Evolutionary conservation across 2,329 filamentous ascomycete genomes (phyloP).

Genomic region (Trichophyton schoenleinii): DNA sequence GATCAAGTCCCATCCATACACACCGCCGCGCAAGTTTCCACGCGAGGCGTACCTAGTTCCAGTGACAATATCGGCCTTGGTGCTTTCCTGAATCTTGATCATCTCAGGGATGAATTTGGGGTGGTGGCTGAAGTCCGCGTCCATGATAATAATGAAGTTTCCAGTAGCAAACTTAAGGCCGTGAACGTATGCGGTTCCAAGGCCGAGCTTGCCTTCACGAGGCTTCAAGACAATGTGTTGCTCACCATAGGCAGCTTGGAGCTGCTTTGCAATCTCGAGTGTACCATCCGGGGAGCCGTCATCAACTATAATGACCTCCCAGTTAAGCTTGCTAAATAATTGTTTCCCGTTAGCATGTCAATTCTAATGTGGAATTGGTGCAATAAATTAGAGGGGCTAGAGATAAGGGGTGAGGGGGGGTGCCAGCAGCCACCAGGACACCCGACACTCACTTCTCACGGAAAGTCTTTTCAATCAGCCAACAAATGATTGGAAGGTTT

Average conservation of each 20-base stretch:
- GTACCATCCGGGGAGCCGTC: slow-evolving; percentile 96
- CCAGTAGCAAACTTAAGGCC: slow-evolving; percentile 80
- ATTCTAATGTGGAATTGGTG: background rate
- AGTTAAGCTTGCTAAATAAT: slow-evolving; percentile 64
- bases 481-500: slow-evolving; percentile 91
- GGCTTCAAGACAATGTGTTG: slow-evolving; percentile 72
- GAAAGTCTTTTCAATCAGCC: slow-evolving; percentile 87
- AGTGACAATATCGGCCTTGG: slow-evolving; percentile 89
- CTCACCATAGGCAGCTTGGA: slow-evolving; percentile 67
- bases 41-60: slow-evolving; percentile 85
- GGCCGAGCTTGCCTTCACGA: slow-evolving; percentile 88
- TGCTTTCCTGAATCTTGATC: slow-evolving; percentile 66
- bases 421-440: background rate
- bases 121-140: slow-evolving; percentile 98
- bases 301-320: slow-evolving; percentile 96
- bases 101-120: slow-evolving; percentile 97
- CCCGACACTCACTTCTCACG: slow-evolving; percentile 58
- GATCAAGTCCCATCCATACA: slow-evolving; percentile 95
- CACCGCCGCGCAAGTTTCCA: slow-evolving; percentile 51
- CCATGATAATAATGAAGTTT: slow-evolving; percentile 99
- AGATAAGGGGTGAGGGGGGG: background rate
- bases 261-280: slow-evolving; percentile 76
- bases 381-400: background rate
- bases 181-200: slow-evolving; percentile 92
- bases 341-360: background rate